Conservation (phyloP, 345 rosid species). For the Noccaea caerulescens region DNA sequence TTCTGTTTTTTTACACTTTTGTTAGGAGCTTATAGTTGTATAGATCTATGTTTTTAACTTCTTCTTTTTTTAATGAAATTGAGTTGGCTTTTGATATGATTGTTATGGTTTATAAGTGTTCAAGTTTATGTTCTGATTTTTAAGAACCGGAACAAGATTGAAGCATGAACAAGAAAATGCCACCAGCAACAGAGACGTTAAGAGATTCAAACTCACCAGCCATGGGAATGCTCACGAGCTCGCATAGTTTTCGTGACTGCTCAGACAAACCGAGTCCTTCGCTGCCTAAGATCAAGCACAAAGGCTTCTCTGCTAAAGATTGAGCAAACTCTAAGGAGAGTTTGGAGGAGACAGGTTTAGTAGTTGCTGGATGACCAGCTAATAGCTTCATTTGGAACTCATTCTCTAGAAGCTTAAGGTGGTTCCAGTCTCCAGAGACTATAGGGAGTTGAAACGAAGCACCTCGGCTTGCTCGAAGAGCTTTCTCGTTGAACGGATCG, state of each 20-base stretch:
- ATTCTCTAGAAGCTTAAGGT: conserved; percentile 57
- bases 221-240: conserved; percentile 91
- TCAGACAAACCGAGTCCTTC: conserved; percentile 87
- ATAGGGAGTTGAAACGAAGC: conserved; percentile 85
- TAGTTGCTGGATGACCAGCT: conserved; percentile 74
- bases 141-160: conserved; percentile 45
- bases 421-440: conserved; percentile 76
- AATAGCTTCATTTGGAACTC: conserved; percentile 74
- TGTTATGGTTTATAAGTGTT: conserved; percentile 7
- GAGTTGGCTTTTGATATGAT: conserved; percentile 1
- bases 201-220: conserved; percentile 83
- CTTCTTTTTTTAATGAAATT: not conserved
- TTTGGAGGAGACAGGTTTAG: conserved; percentile 45
- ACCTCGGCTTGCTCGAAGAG: conserved; percentile 91
- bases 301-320: conserved; percentile 53
- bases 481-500: conserved; percentile 90
- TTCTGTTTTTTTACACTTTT: not conserved
- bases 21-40: conserved; percentile 22
- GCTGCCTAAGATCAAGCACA: conserved; percentile 83
- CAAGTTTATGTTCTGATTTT: not conserved
- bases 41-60: conserved; percentile 1
- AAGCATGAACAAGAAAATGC: conserved; percentile 79
- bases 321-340: conserved; percentile 57
- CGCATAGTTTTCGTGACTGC: conserved; percentile 57
- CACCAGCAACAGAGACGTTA: conserved; percentile 95